phyloP scores from a whole-genome alignment of 2,329 filamentous ascomycete genomes.

The Venturiaceae sp. region DNA sequence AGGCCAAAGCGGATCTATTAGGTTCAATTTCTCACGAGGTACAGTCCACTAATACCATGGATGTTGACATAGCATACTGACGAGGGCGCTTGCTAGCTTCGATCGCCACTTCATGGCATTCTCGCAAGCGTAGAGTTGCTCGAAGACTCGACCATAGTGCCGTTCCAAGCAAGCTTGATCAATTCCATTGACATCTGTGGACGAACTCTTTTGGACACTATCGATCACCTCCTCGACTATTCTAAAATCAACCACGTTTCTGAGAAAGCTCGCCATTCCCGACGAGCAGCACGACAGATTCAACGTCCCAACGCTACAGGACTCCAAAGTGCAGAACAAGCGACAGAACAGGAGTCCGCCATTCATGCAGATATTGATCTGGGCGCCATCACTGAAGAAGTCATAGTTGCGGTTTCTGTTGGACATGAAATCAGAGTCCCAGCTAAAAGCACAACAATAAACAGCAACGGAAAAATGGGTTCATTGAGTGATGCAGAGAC shows the following conservation, averaged over 20 bases:
- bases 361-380: neutral
- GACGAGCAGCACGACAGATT: neutral
- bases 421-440: neutral
- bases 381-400: neutral
- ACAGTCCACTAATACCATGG: neutral
- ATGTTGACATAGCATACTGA: neutral
- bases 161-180: constrained; percentile 18
- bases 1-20: constrained; percentile 30
- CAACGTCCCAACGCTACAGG: neutral
- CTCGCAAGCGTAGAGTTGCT: constrained; percentile 13
- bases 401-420: neutral
- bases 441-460: neutral
- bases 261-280: neutral
- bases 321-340: neutral
- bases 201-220: constrained; percentile 29
- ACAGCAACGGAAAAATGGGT: neutral
- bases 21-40: constrained; percentile 30
- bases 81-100: constrained; percentile 6
- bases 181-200: constrained; percentile 30
- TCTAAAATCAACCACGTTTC: constrained; percentile 7
- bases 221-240: constrained; percentile 26
- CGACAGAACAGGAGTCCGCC: neutral
- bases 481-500: no score
- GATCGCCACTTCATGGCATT: constrained; percentile 18
- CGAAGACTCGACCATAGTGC: constrained; percentile 10